A percentile compares a stretch with the other conserved stretches of the same genome.
phyloP scores from a whole-genome alignment of 305 asterid species.

The Solanum hybrid region DNA sequence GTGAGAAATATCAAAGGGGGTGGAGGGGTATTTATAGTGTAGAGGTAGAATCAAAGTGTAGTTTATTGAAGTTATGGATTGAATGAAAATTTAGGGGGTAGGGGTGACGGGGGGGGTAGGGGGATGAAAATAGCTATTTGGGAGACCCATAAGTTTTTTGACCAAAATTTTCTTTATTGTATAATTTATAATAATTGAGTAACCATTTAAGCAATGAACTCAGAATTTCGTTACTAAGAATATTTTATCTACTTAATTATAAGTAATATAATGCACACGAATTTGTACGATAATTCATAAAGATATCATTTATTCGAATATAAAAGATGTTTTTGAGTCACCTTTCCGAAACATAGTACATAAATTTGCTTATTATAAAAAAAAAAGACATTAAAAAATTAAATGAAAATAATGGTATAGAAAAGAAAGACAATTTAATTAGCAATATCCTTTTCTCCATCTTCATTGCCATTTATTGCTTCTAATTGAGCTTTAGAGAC shows the following conservation, averaged over 20 bases:
- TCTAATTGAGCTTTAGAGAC: background rate
- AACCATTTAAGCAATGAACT: background rate
- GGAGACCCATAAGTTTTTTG: background rate
- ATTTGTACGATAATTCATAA: background rate
- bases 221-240: background rate
- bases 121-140: background rate
- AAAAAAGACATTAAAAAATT: background rate
- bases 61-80: background rate
- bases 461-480: background rate
- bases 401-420: background rate
- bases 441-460: background rate
- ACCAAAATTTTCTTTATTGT: background rate
- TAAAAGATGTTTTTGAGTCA: background rate
- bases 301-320: background rate
- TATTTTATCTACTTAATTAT: background rate
- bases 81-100: background rate
- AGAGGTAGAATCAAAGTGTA: background rate
- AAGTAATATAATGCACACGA: background rate
- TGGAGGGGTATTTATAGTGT: background rate
- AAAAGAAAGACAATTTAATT: background rate
- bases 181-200: background rate
- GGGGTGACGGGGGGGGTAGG: rapidly evolving
- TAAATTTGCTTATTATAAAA: background rate
- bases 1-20: background rate
- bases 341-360: background rate